Evolutionary conservation across 2,329 filamentous ascomycete species (phyloP).

Genomic region (Intubia oerlemansii): DNA sequence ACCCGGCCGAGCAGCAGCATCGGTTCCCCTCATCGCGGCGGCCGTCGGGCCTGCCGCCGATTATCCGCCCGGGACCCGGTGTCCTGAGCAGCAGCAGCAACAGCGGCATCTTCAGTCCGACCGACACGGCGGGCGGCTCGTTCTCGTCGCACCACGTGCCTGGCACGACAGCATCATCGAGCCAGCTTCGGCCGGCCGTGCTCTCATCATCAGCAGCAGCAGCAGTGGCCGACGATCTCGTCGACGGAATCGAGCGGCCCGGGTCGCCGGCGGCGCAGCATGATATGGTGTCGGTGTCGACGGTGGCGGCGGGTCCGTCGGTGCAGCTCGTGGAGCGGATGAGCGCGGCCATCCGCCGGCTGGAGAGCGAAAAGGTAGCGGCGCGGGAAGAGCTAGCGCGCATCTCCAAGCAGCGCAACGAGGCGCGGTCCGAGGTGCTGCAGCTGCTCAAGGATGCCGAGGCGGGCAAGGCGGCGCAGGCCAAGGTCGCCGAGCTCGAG

Average conservation of each 20-base stretch:
- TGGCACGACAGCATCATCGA: conserved; percentile 16
- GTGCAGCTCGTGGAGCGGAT: conserved; percentile 93
- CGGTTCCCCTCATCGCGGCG: conserved; percentile 22
- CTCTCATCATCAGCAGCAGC: background rate
- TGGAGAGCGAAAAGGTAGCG: conserved; percentile 81
- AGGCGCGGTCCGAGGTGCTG: conserved; percentile 82
- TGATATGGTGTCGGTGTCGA: conserved; percentile 76
- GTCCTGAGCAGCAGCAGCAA: conserved; percentile 16
- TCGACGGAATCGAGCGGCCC: conserved; percentile 5
- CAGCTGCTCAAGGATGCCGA: conserved; percentile 74
- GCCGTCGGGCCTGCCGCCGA: conserved; percentile 25
- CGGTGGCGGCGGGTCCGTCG: conserved; percentile 71
- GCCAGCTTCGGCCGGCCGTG: background rate
- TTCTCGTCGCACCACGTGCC: no score
- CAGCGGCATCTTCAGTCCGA: conserved; percentile 1
- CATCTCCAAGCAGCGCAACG: conserved; percentile 69
- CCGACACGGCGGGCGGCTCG: conserved; percentile 11
- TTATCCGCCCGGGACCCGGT: conserved; percentile 22
- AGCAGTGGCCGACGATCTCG: background rate
- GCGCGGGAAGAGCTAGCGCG: conserved; percentile 69
- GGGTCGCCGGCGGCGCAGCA: no score
- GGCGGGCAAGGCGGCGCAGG: conserved; percentile 36
- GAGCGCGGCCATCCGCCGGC: conserved; percentile 74
- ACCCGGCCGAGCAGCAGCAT: conserved; percentile 19
- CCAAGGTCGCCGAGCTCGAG: conserved; percentile 43